Conservation (phyloP, 441 rosid genomes). For the Dalechampia spathulata region DNA sequence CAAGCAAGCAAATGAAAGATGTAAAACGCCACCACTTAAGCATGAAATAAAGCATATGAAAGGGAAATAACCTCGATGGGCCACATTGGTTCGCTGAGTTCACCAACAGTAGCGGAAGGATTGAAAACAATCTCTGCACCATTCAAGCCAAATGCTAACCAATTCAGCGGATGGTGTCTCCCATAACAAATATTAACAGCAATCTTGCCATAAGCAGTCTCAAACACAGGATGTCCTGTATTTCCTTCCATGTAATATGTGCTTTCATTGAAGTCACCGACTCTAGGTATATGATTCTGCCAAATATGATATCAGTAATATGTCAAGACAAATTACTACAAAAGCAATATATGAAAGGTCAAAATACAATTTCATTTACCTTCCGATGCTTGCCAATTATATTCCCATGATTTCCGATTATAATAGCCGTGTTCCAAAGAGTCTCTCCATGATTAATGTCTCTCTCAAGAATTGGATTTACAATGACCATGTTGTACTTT, state of each 20-base stretch:
- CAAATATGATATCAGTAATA: conserved; percentile 15
- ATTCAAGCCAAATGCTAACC: conserved; percentile 95
- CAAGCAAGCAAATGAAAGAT: conserved; percentile 1
- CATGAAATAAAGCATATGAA: background rate
- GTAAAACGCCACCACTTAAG: background rate
- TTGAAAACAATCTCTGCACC: conserved; percentile 98
- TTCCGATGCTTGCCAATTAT: conserved; percentile 93
- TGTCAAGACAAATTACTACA: background rate
- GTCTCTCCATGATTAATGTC: conserved; percentile 89
- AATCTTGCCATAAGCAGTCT: conserved; percentile 82
- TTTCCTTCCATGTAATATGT: conserved; percentile 98
- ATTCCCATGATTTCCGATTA: conserved; percentile 87
- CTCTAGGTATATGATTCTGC: conserved; percentile 97
- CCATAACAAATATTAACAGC: conserved; percentile 90
- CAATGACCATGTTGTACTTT: conserved; percentile 82
- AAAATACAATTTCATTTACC: conserved; percentile 30
- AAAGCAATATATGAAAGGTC: conserved; percentile 2
- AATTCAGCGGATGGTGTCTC: conserved; percentile 92
- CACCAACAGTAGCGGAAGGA: conserved; percentile 97
- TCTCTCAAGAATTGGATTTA: conserved; percentile 89
- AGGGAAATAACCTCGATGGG: conserved; percentile 65
- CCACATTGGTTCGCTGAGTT: conserved; percentile 99
- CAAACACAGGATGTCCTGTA: conserved; percentile 94
- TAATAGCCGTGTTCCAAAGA: conserved; percentile 82
- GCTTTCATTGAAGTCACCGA: conserved; percentile 97